A percentile compares a stretch with the other conserved stretches of the same genome.
phyloP scores from a whole-genome alignment of 108 stramenopile genomes.

The Nannochloropsis granulata region DNA sequence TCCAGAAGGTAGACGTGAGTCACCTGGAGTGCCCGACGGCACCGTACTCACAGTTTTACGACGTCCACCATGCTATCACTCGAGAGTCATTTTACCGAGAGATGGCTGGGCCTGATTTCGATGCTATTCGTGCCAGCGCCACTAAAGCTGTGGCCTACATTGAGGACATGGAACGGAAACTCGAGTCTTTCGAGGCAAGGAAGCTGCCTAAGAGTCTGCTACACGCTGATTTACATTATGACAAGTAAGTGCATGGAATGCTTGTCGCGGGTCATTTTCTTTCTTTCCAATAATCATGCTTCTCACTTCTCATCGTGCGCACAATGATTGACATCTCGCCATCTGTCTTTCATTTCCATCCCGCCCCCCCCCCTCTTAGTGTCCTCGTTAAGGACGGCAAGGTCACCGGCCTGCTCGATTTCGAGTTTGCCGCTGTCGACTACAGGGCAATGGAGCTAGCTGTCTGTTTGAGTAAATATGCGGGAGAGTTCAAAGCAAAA shows the following conservation, averaged over 20 bases:
- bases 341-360: too few relatives aligned
- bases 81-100: not conserved
- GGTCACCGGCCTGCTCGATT: slow-evolving; percentile 9
- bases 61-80: slow-evolving; percentile 6
- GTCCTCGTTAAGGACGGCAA: slow-evolving; percentile 3
- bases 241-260: not conserved
- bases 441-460: slow-evolving; percentile 12
- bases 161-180: not conserved
- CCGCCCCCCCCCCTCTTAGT: not conserved
- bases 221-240: slow-evolving; percentile 14
- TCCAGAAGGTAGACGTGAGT: not conserved
- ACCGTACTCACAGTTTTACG: slow-evolving; percentile 4
- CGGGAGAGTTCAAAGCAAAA: not conserved
- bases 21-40: not conserved
- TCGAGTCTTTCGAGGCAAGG: not conserved
- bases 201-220: not conserved
- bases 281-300: too few relatives aligned
- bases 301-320: too few relatives aligned
- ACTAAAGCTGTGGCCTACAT: not conserved
- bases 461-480: slow-evolving; percentile 5
- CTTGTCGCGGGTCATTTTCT: too few relatives aligned
- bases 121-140: not conserved
- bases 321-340: too few relatives aligned
- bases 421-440: slow-evolving; percentile 10
- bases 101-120: not conserved